Evolutionary conservation across 805 yeast species (phyloP), one percentile per base, ranked within the genome.

Genomic region (Gaillardinia entomophila): DNA sequence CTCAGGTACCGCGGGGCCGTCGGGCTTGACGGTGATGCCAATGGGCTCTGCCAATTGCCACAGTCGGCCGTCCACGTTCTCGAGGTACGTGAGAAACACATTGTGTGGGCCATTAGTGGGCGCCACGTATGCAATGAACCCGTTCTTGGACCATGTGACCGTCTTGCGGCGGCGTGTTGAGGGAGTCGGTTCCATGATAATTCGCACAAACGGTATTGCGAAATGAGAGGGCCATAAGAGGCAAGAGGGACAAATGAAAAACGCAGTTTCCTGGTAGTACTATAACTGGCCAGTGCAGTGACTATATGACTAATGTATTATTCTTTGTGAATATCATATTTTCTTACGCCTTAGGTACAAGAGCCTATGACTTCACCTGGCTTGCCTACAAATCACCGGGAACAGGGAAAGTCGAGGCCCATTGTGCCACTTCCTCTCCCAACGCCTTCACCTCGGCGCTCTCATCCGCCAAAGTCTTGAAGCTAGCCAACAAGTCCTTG

Each of bases 331-430:
- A 24, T 6, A 24, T 11, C 6, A 24, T 24, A 24, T 6, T 24
- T 11, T 24, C 6, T n/a, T n/a, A n/a, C n/a, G n/a, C n/a, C 20
- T 6, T 18, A 18, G 20, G 6, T 6, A 18, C 6, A 18, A 6
- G 8, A 6, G 8, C 8, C 8, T 18, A 6, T 8, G 20, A 8
- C 6, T 18, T 8, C 8, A 6, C 6, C 20, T 6, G 6, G 8
- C 20, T 19, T 19, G 16, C 27, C 37, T 47, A 51, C 31, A 59
- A 45, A 37, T 83, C 95, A 48, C 95, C 95, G 33, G 97, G 97
- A 41, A 88, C 94, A 17, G 96, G 95, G 66, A 68, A 87, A 40
- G 73, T 53, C 24, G 79, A 71, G 30, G 74, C 90, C 86, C 90
- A 87, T 15, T 63, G 63, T 29, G 77, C 66, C 35, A 87, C 85